Percentiles rank a stretch among this genome's conserved stretches.
phyloP scores from a whole-genome alignment of 331 rosid genomes.

The Rosa hybrid region DNA sequence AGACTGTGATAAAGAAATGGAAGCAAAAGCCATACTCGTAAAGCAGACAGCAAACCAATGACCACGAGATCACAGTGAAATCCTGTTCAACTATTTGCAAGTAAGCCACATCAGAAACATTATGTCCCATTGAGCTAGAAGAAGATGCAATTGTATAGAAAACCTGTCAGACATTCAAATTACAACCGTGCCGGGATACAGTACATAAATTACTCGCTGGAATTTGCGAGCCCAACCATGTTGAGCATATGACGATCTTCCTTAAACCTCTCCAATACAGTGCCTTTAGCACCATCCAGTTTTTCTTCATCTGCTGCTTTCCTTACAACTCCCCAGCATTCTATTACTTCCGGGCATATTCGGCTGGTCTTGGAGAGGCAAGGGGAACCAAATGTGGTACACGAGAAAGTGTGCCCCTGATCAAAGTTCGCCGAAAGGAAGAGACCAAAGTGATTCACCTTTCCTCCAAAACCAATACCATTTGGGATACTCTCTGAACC shows the following conservation, averaged over 20 bases:
- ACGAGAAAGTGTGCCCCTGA: constrained; percentile 73
- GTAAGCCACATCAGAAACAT: background rate
- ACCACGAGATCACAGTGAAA: background rate
- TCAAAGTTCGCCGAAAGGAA: constrained; percentile 77
- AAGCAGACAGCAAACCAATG: background rate
- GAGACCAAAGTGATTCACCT: constrained; percentile 72
- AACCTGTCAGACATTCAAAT: background rate
- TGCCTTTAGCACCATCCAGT: constrained; percentile 43
- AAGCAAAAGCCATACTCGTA: background rate
- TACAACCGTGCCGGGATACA: background rate
- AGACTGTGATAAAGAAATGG: background rate
- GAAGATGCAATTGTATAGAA: background rate
- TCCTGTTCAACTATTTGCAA: background rate
- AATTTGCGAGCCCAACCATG: constrained; percentile 87
- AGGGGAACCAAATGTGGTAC: constrained; percentile 89
- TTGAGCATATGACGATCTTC: constrained; percentile 77
- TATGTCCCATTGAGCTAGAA: background rate
- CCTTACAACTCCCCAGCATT: constrained; percentile 82
- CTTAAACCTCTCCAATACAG: constrained; percentile 72
- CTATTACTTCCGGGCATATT: constrained; percentile 76
- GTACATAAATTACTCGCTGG: constrained; percentile 52
- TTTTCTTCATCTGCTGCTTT: constrained; percentile 41
- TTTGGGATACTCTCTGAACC: constrained; percentile 87
- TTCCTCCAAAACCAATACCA: constrained; percentile 93
- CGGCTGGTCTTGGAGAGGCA: constrained; percentile 68